Percentiles rank a stretch among this genome's conserved stretches.
These are phyloP conservation scores for Kodamaea sp. DNA, from an alignment of 1,139 yeast genomes.

Conservation along the genomic window DNA sequence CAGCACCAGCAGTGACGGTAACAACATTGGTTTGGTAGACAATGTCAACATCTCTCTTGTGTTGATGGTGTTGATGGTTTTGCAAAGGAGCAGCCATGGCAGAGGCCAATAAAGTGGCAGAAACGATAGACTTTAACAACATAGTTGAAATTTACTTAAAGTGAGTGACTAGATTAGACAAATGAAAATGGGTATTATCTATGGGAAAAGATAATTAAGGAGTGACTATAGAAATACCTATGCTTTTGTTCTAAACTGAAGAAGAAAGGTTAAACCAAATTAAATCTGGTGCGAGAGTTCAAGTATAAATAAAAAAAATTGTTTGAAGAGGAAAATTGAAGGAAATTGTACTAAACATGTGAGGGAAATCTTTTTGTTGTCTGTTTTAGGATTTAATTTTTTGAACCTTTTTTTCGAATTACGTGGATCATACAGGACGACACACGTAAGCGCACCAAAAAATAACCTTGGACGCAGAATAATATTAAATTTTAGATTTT, in stretches of 20 bases:
- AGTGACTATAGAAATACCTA: constrained; percentile 21
- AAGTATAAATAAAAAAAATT: constrained; percentile 4
- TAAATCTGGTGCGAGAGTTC: neutral
- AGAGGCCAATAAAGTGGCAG: constrained; percentile 22
- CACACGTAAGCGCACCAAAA: too few relatives aligned
- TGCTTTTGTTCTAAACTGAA: constrained; percentile 8
- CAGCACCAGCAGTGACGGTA: constrained; percentile 13
- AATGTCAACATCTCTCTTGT: constrained; percentile 35
- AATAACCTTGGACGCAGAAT: too few relatives aligned
- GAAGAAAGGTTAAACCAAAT: neutral
- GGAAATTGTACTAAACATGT: too few relatives aligned
- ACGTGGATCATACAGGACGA: too few relatives aligned
- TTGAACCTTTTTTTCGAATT: too few relatives aligned
- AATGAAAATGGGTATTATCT: constrained; percentile 12
- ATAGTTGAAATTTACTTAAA: constrained; percentile 8
- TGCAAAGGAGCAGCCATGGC: constrained; percentile 29
- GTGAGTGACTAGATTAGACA: neutral
- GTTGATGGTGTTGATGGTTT: constrained; percentile 38
- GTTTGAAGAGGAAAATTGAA: neutral
- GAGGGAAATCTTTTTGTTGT: too few relatives aligned
- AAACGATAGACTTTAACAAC: constrained; percentile 25
- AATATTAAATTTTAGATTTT: too few relatives aligned
- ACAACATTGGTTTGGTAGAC: constrained; percentile 27
- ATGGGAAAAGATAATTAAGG: constrained; percentile 18
- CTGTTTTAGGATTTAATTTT: too few relatives aligned